Evolutionary conservation across 108 stramenopile species (phyloP).

Genomic region (Fragilaria radians): DNA sequence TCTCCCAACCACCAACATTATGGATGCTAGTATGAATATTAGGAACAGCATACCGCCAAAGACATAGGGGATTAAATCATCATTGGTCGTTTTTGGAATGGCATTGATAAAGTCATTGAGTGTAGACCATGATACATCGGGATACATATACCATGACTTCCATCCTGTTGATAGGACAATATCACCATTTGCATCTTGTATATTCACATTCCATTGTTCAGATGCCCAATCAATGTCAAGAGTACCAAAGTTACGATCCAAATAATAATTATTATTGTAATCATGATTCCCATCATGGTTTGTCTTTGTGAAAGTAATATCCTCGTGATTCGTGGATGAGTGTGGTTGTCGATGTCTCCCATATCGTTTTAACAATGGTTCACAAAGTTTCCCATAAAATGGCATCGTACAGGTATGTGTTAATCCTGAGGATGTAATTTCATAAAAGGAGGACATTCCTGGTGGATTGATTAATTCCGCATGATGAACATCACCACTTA

Average conservation of each 20-base stretch:
- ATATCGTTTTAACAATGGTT: constrained; percentile 52
- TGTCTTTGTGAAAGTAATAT: background rate
- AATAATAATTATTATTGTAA: constrained; percentile 15
- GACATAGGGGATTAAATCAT: too few species aligned
- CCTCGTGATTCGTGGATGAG: background rate
- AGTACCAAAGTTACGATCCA: constrained; percentile 62
- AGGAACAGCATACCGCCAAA: too few species aligned
- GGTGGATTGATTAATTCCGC: constrained; percentile 53
- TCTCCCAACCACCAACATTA: too few species aligned
- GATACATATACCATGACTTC: constrained; percentile 29
- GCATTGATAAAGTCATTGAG: too few species aligned
- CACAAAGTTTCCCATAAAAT: constrained; percentile 60
- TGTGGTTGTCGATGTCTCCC: constrained; percentile 19
- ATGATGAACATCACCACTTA: constrained; percentile 88
- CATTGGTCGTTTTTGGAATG: too few species aligned
- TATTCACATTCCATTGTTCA: constrained; percentile 16
- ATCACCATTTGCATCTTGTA: constrained; percentile 24
- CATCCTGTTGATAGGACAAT: constrained; percentile 20
- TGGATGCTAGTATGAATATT: too few species aligned
- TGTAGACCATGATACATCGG: too few species aligned
- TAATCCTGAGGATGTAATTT: constrained; percentile 84
- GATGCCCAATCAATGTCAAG: constrained; percentile 47
- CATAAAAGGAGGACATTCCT: constrained; percentile 32
- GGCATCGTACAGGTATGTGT: constrained; percentile 70
- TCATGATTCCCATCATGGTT: constrained; percentile 10